A percentile compares a stretch with the other conserved stretches of the same genome.
Conservation (phyloP, 495 filamentous ascomycete genomes). For the Aspergillus bridgeri region DNA sequence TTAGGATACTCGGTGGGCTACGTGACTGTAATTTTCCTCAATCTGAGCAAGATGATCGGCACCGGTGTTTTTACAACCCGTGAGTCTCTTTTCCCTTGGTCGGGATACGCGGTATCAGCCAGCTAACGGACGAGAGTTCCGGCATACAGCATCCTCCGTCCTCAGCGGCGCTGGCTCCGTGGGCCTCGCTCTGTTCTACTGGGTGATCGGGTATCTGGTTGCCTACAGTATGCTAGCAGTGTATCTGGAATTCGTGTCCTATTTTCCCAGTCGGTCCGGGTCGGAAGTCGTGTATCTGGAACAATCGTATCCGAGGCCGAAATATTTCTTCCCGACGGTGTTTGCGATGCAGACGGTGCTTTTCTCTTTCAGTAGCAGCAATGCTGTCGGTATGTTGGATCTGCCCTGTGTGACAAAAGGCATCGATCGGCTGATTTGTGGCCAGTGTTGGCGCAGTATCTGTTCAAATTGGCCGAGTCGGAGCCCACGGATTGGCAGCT, state of each 20-base stretch:
- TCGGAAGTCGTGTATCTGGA: conserved; percentile 65
- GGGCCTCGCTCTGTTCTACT: conserved; percentile 58
- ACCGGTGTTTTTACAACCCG: conserved; percentile 65
- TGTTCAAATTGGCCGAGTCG: conserved; percentile 47
- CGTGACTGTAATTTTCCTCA: conserved; percentile 57
- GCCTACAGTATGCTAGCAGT: conserved; percentile 47
- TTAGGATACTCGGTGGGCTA: conserved; percentile 57
- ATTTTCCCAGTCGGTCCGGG: conserved; percentile 63
- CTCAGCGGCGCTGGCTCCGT: conserved; percentile 55
- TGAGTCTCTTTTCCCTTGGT: conserved; percentile 24
- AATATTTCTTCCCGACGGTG: conserved; percentile 57
- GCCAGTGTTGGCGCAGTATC: conserved; percentile 51
- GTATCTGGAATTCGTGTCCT: conserved; percentile 59
- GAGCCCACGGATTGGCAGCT: conserved; percentile 53
- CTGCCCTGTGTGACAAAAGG: neutral
- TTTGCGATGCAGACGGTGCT: conserved; percentile 59
- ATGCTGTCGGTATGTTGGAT: conserved; percentile 46
- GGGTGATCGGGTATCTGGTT: conserved; percentile 56
- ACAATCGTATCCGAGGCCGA: conserved; percentile 59
- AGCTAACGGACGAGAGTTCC: neutral
- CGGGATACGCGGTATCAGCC: neutral
- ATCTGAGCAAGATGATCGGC: conserved; percentile 64
- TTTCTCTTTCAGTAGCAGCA: conserved; percentile 60
- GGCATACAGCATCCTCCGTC: conserved; percentile 48
- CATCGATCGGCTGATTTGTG: neutral